Percentiles rank a stretch among this genome's conserved stretches.
phyloP scores from a whole-genome alignment of 2,329 filamentous ascomycete genomes.

The Curvularia verruculosa region DNA sequence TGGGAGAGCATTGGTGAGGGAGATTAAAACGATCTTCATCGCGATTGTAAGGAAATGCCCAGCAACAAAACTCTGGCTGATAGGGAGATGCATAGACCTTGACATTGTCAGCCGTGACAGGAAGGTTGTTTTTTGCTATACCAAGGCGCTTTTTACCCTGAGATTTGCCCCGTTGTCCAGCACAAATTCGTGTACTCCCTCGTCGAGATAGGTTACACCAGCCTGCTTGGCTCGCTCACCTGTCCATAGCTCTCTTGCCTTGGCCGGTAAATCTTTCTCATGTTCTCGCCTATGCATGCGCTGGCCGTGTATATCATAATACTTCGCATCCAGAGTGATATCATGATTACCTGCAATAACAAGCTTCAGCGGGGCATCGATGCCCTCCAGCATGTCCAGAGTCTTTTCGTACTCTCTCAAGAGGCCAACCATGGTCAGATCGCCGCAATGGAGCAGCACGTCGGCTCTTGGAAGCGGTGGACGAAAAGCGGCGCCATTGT shows the following conservation, averaged over 20 bases:
- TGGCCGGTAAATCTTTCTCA: constrained; percentile 25
- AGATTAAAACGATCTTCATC: constrained; percentile 61
- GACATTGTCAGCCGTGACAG: constrained; percentile 3
- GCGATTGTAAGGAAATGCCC: constrained; percentile 62
- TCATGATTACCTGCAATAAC: constrained; percentile 68
- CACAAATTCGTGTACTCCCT: constrained; percentile 57
- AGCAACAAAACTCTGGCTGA: constrained; percentile 61
- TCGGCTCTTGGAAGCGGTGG: constrained; percentile 58
- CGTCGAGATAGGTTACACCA: constrained; percentile 62
- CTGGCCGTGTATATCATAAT: constrained; percentile 48
- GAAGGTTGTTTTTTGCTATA: too few species aligned
- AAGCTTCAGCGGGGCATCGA: constrained; percentile 63
- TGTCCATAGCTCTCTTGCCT: constrained; percentile 56
- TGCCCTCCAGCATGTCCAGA: constrained; percentile 54
- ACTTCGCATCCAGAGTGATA: constrained; percentile 60
- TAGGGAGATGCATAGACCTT: constrained; percentile 61
- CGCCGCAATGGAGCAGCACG: constrained; percentile 64
- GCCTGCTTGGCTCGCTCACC: constrained; percentile 51
- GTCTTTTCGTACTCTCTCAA: constrained; percentile 56
- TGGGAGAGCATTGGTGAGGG: constrained; percentile 32
- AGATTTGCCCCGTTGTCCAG: constrained; percentile 58
- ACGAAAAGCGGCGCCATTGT: constrained; percentile 28
- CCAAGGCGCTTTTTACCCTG: constrained; percentile 37
- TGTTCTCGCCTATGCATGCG: constrained; percentile 34
- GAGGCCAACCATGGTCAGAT: constrained; percentile 61